Conservation (phyloP, 257 asterid genomes). For the Petunia secreta region DNA sequence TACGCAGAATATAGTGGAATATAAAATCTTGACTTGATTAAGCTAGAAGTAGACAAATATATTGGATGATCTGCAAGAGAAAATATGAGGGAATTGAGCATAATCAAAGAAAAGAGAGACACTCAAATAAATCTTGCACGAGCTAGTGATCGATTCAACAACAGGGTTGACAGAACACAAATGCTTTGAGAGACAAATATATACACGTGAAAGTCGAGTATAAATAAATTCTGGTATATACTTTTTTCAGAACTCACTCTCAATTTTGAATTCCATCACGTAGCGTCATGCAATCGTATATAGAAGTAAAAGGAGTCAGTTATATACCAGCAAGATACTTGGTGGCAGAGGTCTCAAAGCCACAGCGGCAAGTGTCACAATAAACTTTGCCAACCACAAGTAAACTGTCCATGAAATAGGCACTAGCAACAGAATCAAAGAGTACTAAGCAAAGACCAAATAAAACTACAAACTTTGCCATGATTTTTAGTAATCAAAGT, state of each 20-base stretch:
- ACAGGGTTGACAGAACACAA: not conserved
- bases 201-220: not conserved
- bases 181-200: not conserved
- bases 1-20: too few relatives aligned
- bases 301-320: not conserved
- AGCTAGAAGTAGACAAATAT: not conserved
- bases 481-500: conserved; percentile 22
- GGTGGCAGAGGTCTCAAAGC: conserved; percentile 64
- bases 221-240: not conserved
- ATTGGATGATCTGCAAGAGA: not conserved
- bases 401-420: conserved; percentile 31
- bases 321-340: conserved; percentile 50
- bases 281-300: too few relatives aligned
- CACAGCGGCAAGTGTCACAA: conserved; percentile 88
- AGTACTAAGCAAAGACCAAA: conserved; percentile 43
- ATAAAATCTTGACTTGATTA: too few relatives aligned
- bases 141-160: not conserved
- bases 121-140: not conserved
- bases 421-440: conserved; percentile 39
- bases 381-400: conserved; percentile 57
- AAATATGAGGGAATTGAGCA: not conserved
- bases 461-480: conserved; percentile 49
- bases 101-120: not conserved
- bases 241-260: not conserved
- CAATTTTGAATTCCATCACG: too few relatives aligned